Evolutionary conservation across 2,329 filamentous ascomycete genomes (phyloP).

Genomic region (Xylaria sp.): DNA sequence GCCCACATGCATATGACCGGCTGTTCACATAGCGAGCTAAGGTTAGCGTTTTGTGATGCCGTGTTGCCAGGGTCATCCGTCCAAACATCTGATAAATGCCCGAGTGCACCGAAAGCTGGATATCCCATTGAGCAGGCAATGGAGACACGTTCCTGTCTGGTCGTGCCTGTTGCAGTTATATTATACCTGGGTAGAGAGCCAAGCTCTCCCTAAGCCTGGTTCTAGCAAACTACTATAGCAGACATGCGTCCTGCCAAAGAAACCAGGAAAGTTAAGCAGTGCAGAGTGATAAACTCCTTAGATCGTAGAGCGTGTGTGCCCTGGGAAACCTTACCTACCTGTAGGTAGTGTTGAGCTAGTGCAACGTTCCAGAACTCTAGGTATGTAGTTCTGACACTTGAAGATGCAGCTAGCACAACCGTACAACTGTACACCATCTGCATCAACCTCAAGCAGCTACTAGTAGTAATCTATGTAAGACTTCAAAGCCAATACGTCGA

Average conservation of each 20-base stretch:
- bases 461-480: not conserved
- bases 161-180: not conserved
- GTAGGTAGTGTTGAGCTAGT: not conserved
- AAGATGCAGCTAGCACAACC: not conserved
- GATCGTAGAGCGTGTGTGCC: not conserved
- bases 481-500: not conserved
- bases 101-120: constrained; percentile 33
- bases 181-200: not conserved
- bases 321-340: not conserved
- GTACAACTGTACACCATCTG: not conserved
- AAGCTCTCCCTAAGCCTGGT: constrained; percentile 12
- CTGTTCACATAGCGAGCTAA: constrained; percentile 20
- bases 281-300: not conserved
- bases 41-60: constrained; percentile 21
- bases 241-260: constrained; percentile 1
- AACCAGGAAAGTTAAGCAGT: not conserved
- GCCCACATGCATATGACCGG: constrained; percentile 38
- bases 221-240: not conserved
- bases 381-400: not conserved
- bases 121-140: constrained; percentile 13
- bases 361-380: constrained; percentile 26
- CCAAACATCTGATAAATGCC: constrained; percentile 25
- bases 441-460: not conserved
- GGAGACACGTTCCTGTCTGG: constrained; percentile 8
- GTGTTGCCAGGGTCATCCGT: constrained; percentile 30